These are phyloP conservation scores for Sophora flavescens DNA, from an alignment of 306 rosid genomes.

Conservation along the genomic window DNA sequence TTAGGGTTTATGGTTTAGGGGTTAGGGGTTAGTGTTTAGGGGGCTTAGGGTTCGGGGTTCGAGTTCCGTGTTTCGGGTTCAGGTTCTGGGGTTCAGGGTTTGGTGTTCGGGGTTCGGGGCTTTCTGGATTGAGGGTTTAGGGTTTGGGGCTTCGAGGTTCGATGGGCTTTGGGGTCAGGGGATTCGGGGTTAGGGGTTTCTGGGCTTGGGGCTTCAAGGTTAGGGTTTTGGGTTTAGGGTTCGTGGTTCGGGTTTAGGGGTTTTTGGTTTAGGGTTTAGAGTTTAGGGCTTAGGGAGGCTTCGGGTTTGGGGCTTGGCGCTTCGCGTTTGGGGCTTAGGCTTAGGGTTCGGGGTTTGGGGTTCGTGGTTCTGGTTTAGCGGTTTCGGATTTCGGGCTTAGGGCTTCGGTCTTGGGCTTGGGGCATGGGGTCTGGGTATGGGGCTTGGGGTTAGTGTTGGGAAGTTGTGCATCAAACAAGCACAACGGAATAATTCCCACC, in stretches of 20 bases:
- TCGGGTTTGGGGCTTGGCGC: background rate
- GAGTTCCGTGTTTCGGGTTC: background rate
- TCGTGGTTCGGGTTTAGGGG: conserved; percentile 1
- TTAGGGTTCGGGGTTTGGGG: no score
- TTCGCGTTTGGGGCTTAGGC: no score
- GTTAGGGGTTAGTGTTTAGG: background rate
- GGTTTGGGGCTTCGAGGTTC: background rate
- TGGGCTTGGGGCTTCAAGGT: no score
- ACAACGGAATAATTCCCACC: no score
- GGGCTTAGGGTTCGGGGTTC: background rate
- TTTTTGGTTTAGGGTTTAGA: conserved; percentile 4
- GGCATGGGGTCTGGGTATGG: no score
- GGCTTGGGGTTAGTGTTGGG: no score
- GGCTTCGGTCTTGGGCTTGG: no score
- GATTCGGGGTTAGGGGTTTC: no score
- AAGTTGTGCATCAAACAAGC: no score
- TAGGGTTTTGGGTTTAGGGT: background rate
- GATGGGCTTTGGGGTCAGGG: conserved; percentile 10
- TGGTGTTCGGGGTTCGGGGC: background rate
- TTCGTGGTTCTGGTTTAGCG: no score
- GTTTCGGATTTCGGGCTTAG: no score
- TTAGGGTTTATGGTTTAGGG: conserved; percentile 18
- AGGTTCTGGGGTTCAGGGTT: conserved; percentile 8
- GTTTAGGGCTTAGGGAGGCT: background rate
- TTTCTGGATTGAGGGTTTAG: background rate